Evolutionary conservation across 768 basidiomycete genomes (phyloP), one percentile per base, ranked within the genome.

Genomic region (Panaeolus cyanescens): DNA sequence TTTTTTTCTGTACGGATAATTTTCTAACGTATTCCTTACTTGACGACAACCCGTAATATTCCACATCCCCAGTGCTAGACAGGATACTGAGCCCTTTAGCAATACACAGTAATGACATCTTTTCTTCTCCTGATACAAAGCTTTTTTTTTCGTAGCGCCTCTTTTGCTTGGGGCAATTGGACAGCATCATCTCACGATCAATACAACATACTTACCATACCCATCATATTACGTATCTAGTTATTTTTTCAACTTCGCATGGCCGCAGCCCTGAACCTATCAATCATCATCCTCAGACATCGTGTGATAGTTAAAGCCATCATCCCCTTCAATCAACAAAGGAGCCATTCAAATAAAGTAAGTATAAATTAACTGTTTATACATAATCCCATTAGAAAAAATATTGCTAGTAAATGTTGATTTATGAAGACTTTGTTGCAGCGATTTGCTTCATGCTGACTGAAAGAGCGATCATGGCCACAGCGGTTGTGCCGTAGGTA

Each of bases 401-500:
- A 34, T 30, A 28, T 58, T 32, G 28, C 34, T 61, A 62, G 31
- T 65, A 64, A 55, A 61, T 56, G 32, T 42, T 63, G 61, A 17
- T 20, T 67, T 66, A 74, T 62, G 69, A 65, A 55, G 76, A 72
- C 71, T 75, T 77, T 17, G 73, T 77, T 30, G 66, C 68, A 42
- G 79, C 74, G 58, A 86, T 73, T 12, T 77, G 71, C 67, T 75
- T 80, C 90, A 93, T 93, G 53, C 74, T 74, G 19, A 70, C 63
- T 3, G 85, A 82, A 56, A 95, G 75, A 20, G 75, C 74, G 15
- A 84, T 70, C 90, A 92, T 94, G 0, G 87, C 84, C 22, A 83
- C 63, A 0, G 87, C 89, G 39, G 88, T 83, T 12, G 81, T 72
- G 1, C 79, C 77, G 61, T 95, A 95, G n/a, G 92, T 95, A 50